Base-by-base conservation (phyloP, 371 early-diverging fungal species). In the Apophysomyces ossiformis region DNA sequence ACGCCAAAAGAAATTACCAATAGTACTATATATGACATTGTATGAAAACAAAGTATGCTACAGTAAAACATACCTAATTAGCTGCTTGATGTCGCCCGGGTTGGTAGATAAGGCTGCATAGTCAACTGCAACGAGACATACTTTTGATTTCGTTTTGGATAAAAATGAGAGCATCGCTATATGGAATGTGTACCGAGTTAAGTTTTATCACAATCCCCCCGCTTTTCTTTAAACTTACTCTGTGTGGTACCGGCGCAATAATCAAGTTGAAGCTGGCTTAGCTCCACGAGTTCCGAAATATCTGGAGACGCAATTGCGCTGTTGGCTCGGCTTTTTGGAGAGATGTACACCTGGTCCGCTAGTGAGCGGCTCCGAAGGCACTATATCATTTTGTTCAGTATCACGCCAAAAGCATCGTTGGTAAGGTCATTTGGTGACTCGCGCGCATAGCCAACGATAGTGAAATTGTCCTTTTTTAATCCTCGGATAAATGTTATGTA, bases 91-190 rank as follows among this genome's bases (percentile, higher is more conserved):
- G 59, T 72, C 58, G 59, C 66, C 64, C 50, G 67, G 58, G 61
- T 72, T 68, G 63, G 67, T 68, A 39, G 69, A 68, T 58, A 72
- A 68, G 64, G 64, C 72, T 45, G 68, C 65, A 66, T 68, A 66
- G 64, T 68, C 68, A 61, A 72, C 68, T 63, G 68, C 66, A 3
- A 72, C 72, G 64, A 72, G 72, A 62, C 69, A 50, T 50, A 50
- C 18, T 13, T 50, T 50, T 50, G 50, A 7, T 18, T 50, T 21
- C 18, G 50, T 50, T 50, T 50, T 50, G 18, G 50, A 50, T 50
- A 50, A 50, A 46, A 50, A 50, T 50, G 50, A 50, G 50, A 50
- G 50, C 50, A 50, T 50, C 50, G 50, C 50, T 50, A 50, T 50
- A 50, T 50, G 18, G 50, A 8, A 50, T 50, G 18, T 4, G 8